Percentiles rank a stretch among this genome's conserved stretches.
Evolutionary conservation across 257 asterid genomes (phyloP).

Genomic region (Solanum commersonii): DNA sequence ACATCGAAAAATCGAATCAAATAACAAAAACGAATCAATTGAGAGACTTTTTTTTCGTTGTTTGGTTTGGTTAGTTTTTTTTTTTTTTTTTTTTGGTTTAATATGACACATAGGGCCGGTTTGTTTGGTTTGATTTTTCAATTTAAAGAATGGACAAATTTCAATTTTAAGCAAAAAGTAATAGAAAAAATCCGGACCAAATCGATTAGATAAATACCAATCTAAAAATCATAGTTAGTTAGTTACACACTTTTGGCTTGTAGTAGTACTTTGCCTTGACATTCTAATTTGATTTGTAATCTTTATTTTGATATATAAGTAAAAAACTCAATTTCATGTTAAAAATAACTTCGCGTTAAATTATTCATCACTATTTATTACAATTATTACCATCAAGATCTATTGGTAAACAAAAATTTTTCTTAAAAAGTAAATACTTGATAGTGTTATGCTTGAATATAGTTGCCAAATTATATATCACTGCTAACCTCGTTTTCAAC

Average conservation of each 20-base stretch:
- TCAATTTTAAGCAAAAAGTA: background rate
- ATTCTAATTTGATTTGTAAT: background rate
- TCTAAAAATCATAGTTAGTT: background rate
- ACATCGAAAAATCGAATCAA: background rate
- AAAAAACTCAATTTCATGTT: background rate
- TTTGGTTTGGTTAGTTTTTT: background rate
- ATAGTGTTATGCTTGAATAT: background rate
- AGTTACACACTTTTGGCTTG: background rate
- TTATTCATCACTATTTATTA: background rate
- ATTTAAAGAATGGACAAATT: background rate
- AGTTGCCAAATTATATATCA: background rate
- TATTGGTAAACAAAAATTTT: background rate
- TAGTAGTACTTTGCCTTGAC: background rate
- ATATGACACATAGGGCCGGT: background rate
- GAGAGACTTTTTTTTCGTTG: background rate
- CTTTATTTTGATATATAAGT: background rate
- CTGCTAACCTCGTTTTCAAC: background rate
- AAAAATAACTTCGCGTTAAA: background rate
- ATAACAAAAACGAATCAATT: too few species aligned
- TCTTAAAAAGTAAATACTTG: background rate
- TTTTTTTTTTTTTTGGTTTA: background rate
- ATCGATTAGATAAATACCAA: background rate
- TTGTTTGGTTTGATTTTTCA: background rate
- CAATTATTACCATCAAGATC: background rate
- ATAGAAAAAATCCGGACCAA: background rate